These are phyloP conservation scores for Ceratorhiza oryzae-sativae DNA, from an alignment of 1,284 basidiomycete genomes.

Conservation along the genomic window DNA sequence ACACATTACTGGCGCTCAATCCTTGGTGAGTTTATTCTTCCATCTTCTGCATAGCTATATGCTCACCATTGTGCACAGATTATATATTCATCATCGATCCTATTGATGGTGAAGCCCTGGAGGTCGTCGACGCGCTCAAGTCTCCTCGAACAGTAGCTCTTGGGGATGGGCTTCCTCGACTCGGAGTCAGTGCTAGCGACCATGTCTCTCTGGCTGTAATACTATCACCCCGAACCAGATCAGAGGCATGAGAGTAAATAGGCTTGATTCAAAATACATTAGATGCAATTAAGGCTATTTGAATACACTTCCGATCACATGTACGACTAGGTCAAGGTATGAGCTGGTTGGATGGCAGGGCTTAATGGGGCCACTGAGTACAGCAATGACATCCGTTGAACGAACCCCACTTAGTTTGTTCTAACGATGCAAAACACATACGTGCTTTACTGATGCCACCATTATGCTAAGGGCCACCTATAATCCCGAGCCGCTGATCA, in stretches of 20 bases:
- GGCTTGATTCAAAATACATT: neutral
- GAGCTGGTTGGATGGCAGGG: too few species aligned
- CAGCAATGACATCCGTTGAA: too few species aligned
- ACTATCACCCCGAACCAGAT: neutral
- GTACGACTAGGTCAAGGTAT: too few species aligned
- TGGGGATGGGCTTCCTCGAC: conserved; percentile 77
- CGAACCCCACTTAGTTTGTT: too few species aligned
- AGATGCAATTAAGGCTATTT: neutral
- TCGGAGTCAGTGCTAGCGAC: conserved; percentile 83
- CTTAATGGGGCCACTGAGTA: too few species aligned
- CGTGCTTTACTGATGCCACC: too few species aligned
- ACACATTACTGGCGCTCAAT: conserved; percentile 83
- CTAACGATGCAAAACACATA: too few species aligned
- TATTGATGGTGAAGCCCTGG: conserved; percentile 8
- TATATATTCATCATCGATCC: conserved; percentile 75
- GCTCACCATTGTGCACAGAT: conserved; percentile 58
- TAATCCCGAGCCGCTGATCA: too few species aligned
- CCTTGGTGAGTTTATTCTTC: conserved; percentile 61
- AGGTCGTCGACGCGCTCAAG: conserved; percentile 67
- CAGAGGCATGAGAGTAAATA: neutral
- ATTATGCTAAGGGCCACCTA: too few species aligned
- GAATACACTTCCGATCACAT: too few species aligned
- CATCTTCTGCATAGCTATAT: conserved; percentile 5
- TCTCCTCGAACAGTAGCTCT: conserved; percentile 72
- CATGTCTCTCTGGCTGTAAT: conserved; percentile 71